A percentile compares a stretch with the other conserved stretches of the same genome.
Evolutionary conservation across 306 rosid genomes (phyloP).

Genomic region (Ormosia emarginata): DNA sequence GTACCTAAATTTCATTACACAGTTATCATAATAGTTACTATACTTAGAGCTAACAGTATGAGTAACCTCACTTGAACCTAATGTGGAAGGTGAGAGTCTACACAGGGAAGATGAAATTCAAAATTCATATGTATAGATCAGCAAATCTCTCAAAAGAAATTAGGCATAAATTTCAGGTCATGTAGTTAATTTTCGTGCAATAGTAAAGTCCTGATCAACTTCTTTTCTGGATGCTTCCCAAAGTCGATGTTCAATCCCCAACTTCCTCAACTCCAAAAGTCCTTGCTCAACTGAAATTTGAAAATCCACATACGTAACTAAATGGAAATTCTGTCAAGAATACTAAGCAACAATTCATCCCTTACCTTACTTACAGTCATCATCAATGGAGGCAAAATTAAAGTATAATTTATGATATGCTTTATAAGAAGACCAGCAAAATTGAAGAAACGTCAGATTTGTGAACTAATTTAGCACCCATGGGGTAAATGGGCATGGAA

Average conservation of each 20-base stretch:
- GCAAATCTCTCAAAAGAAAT: neutral
- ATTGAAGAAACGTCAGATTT: neutral
- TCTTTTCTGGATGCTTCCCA: constrained; percentile 94
- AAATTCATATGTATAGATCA: neutral
- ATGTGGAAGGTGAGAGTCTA: neutral
- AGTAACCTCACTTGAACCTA: neutral
- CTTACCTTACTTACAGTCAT: constrained; percentile 9
- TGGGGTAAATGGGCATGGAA: neutral
- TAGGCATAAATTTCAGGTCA: constrained; percentile 8
- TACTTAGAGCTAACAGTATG: neutral
- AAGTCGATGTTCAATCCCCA: constrained; percentile 85
- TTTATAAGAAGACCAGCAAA: neutral
- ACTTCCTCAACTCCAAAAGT: constrained; percentile 71
- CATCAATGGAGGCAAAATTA: constrained; percentile 1
- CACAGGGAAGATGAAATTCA: constrained; percentile 15
- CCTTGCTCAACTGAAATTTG: constrained; percentile 82
- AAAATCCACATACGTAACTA: constrained; percentile 7
- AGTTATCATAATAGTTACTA: neutral
- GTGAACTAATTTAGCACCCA: neutral
- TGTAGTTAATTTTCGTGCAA: constrained; percentile 10
- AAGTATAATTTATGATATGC: neutral
- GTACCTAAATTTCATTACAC: neutral
- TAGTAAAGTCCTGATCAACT: constrained; percentile 49
- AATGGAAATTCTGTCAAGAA: neutral
- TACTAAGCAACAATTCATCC: neutral